phyloP scores from a whole-genome alignment of 1,139 yeast species.

The Diutina neorugosa region DNA sequence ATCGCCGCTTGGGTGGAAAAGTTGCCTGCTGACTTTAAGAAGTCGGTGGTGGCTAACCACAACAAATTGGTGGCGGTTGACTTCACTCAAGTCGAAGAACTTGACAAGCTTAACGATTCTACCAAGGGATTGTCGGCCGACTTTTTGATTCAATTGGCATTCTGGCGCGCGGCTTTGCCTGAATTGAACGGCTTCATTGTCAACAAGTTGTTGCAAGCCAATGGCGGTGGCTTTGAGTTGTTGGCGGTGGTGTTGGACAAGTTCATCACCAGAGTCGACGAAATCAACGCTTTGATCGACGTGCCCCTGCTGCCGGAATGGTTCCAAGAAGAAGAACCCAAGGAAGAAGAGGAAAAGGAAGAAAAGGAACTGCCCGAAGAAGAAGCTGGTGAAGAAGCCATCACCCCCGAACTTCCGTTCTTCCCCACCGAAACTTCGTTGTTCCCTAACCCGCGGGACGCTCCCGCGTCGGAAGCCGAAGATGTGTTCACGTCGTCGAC shows the following conservation, averaged over 20 bases:
- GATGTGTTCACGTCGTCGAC: conserved; percentile 26
- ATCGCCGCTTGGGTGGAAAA: conserved; percentile 30
- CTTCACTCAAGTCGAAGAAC: conserved; percentile 44
- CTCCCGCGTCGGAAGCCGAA: conserved; percentile 17
- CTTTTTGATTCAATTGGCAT: conserved; percentile 67
- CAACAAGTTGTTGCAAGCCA: conserved; percentile 69
- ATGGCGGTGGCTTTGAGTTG: conserved; percentile 73
- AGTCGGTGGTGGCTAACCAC: conserved; percentile 40
- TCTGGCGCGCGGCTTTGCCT: conserved; percentile 66
- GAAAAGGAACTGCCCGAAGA: conserved; percentile 13
- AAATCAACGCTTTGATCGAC: conserved; percentile 33
- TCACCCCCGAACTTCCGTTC: conserved; percentile 25
- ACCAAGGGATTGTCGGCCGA: conserved; percentile 69
- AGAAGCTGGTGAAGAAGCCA: conserved; percentile 12
- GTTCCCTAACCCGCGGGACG: conserved; percentile 44
- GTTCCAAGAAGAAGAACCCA: conserved; percentile 15
- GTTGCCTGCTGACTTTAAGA: conserved; percentile 43
- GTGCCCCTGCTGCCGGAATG: conserved; percentile 34
- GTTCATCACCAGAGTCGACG: conserved; percentile 43
- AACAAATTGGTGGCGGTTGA: conserved; percentile 45
- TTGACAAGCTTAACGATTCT: conserved; percentile 34
- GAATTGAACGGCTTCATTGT: conserved; percentile 55
- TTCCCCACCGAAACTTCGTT: conserved; percentile 52
- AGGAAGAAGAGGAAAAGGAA: conserved; percentile 9
- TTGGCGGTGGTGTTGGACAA: conserved; percentile 73